phyloP scores from a whole-genome alignment of 371 early-diverging fungal species.

The Coemansia sp. region DNA sequence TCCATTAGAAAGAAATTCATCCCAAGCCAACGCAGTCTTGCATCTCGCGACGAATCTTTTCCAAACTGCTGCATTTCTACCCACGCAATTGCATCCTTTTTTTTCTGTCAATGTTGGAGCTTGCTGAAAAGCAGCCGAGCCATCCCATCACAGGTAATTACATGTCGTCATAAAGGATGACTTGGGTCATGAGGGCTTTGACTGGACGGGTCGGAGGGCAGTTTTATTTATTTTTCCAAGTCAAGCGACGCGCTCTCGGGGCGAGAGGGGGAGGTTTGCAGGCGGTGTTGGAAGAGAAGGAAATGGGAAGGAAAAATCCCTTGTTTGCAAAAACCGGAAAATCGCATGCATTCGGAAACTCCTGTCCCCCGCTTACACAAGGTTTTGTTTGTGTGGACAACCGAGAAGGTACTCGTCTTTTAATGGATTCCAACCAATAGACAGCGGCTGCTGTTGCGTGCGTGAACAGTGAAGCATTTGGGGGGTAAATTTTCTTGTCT shows the following conservation, averaged over 20 bases:
- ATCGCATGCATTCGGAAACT: conserved; percentile 3
- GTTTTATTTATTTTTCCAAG: too few relatives aligned
- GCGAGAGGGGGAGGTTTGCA: too few relatives aligned
- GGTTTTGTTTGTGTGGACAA: background rate
- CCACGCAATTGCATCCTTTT: background rate
- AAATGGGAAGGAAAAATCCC: too few relatives aligned
- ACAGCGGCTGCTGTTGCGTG: background rate
- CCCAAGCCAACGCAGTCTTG: too few relatives aligned
- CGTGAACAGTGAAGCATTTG: background rate
- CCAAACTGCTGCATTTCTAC: background rate
- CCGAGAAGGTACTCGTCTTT: conserved; percentile 4
- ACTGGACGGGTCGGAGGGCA: too few relatives aligned
- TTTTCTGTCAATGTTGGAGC: background rate
- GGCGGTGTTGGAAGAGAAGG: too few relatives aligned
- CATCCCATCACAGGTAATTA: background rate
- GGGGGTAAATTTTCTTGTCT: background rate
- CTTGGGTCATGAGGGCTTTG: too few relatives aligned
- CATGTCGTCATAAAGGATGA: too few relatives aligned
- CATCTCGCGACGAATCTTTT: background rate
- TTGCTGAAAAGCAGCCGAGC: background rate
- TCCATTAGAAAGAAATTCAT: background rate
- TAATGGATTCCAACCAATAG: background rate
- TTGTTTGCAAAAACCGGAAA: background rate
- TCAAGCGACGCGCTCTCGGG: too few relatives aligned
- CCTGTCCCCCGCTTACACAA: too few relatives aligned